Evolutionary conservation across 805 yeast species (phyloP).

Genomic region (Wickerhamiella parazyma): DNA sequence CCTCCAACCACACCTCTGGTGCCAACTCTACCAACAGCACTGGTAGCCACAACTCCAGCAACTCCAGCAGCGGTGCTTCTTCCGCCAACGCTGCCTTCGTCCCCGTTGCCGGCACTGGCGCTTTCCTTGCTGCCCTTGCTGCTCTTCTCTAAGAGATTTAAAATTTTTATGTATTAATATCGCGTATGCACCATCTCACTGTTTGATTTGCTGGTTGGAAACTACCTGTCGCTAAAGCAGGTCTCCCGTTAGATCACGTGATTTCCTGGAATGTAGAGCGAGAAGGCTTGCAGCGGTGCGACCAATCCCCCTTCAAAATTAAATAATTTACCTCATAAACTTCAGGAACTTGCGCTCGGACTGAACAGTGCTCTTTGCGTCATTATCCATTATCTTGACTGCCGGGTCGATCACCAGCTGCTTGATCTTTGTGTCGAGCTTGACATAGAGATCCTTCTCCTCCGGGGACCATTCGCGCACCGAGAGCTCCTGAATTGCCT

Average conservation of each 20-base stretch:
- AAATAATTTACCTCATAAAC: background rate
- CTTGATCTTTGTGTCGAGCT: constrained; percentile 9
- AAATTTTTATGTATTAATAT: background rate
- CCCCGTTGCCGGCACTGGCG: constrained; percentile 9
- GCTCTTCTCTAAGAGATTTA: constrained; percentile 4
- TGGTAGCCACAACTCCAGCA: background rate
- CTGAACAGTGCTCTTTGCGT: constrained; percentile 7
- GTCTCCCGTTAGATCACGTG: too few species aligned
- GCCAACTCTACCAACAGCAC: background rate
- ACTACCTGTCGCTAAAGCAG: too few species aligned
- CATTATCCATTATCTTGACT: constrained; percentile 9
- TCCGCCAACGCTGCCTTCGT: constrained; percentile 5
- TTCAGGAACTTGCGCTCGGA: constrained; percentile 10
- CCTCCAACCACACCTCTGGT: background rate
- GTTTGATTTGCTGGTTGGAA: too few species aligned
- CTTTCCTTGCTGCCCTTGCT: constrained; percentile 9
- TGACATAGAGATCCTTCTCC: constrained; percentile 10
- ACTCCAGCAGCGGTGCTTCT: background rate
- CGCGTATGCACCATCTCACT: too few species aligned
- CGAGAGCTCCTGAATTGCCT: constrained; percentile 10
- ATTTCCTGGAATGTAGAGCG: too few species aligned
- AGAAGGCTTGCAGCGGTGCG: too few species aligned
- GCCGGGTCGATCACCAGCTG: constrained; percentile 10
- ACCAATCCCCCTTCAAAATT: background rate
- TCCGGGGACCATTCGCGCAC: constrained; percentile 3